Evolutionary conservation across 2,329 filamentous ascomycete species (phyloP), one percentile per base, ranked within the genome.

Genomic region (Pseudonectria foliicola): DNA sequence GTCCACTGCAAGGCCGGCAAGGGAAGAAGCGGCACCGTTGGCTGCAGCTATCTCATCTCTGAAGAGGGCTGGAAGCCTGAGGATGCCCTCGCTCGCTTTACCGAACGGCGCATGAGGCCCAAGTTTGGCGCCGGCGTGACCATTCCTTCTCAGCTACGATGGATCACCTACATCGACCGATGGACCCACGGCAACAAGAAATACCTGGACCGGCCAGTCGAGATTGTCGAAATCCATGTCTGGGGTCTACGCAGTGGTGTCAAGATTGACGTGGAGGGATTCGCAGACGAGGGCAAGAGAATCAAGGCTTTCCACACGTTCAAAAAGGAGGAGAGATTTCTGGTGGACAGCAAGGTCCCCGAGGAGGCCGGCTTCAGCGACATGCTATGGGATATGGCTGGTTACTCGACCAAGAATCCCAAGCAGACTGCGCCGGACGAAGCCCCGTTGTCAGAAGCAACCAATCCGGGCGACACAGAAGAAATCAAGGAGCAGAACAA

Each of bases 1-100:
- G 87, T 96, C 7, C 92, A 98, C 61, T 96, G 92, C 68, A 96
- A 96, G 58, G 92, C 92, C 1, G 92, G 92, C 3, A 98, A 98
- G 61, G 92, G 92, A 2, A 73, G 92, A 33, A 94, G 86, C 45
- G 92, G 92, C 4, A 95, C 87, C 0, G 78, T 87, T 50, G 81
- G 82, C 21, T 94, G 86, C 61, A 85, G 83, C 49, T 96, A 95
- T 57, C 67, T 98, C 38, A 92, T 98, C 50, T 80, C 84, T 7
- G 85, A 96, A 56, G 84, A 92, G 53, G 74, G 72, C 1, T 77
- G 73, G 74, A 66, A 60, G 14, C 57, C 67, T 0, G 64, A 73
- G 40, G 61, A 75, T 34, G 74, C 75, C 1, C 63, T 77, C 7
- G 64, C 63, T 2, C 60, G 72, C 12, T 79, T 78, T 48, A 98